Evolutionary conservation across 192 early-diverging fungal species (phyloP), one percentile per base, ranked within the genome.

Genomic region (Rhizoclosmatium globosum): DNA sequence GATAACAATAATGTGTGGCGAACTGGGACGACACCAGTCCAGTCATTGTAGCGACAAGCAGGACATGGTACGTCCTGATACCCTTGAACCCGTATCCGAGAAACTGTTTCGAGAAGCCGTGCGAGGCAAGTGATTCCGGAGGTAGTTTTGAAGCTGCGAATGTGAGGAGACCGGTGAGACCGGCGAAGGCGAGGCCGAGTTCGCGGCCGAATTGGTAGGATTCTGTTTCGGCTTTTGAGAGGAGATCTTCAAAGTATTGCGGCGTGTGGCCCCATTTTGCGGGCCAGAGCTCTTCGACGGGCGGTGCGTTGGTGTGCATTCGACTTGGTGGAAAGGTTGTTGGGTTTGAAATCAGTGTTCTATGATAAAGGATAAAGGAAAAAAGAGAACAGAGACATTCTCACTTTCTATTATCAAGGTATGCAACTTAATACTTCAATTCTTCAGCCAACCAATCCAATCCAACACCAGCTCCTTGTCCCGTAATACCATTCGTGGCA

Each of bases 391-490:
- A 31, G 31, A 31, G 31, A 7, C 50, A 53, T 13, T 53, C 6
- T 53, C 17, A 7, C 17, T 53, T 13, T 53, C 6, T 53, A n/a
- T 53, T 53, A 53, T 17, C 17, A 53, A 53, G 0, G 6, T 1
- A 53, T 53, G 6, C 31, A 31, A 31, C 31, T 56, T n/a, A 56
- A n/a, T 62, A 31, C 21, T 85, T 83, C 46, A 82, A 13, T 65
- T 75, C 67, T 21, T 71, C 68, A 41, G 79, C 79, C 21, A 85
- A 68, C 84, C 84, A 85, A 64, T 83, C 84, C 21, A 85, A 43
- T 31, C 84, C 84, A 53, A 64, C 48, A 2, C 66, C 64, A 21
- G 83, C 46, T 15, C 84, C 84, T 47, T 85, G 71, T 2, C 84
- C 81, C 4, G 78, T 81, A 6, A 85, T n/a, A 2, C 79, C 84